phyloP scores from a whole-genome alignment of 768 basidiomycete species.

The Flagelloscypha sp. region DNA sequence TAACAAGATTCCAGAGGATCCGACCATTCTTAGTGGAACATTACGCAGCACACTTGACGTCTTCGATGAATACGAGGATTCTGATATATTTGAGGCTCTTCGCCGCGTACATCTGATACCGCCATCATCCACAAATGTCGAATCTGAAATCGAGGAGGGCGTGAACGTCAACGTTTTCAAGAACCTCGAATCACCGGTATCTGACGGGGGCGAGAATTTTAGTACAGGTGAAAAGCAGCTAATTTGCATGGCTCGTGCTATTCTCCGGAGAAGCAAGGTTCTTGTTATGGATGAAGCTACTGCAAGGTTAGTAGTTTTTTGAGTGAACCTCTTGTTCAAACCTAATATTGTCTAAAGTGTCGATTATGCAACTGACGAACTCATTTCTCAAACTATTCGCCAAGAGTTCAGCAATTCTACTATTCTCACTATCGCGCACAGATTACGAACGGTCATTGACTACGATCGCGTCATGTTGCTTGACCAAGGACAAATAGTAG shows the following conservation, averaged over 20 bases:
- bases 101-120: slow-evolving; percentile 77
- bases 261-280: slow-evolving; percentile 68
- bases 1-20: slow-evolving; percentile 57
- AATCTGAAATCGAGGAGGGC: slow-evolving; percentile 36
- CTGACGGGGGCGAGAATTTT: slow-evolving; percentile 87
- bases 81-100: slow-evolving; percentile 82
- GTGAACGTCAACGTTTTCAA: slow-evolving; percentile 74
- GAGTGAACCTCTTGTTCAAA: too few relatives aligned
- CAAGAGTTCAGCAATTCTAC: slow-evolving; percentile 76
- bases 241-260: slow-evolving; percentile 85
- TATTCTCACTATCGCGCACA: slow-evolving; percentile 77
- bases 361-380: slow-evolving; percentile 83
- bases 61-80: slow-evolving; percentile 79
- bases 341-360: too few relatives aligned
- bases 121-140: slow-evolving; percentile 25
- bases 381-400: slow-evolving; percentile 75
- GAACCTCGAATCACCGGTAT: slow-evolving; percentile 63
- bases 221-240: slow-evolving; percentile 82
- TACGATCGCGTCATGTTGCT: slow-evolving; percentile 62
- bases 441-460: slow-evolving; percentile 72
- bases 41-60: slow-evolving; percentile 77
- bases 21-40: slow-evolving; percentile 78
- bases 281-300: slow-evolving; percentile 32
- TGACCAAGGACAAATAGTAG: slow-evolving; percentile 70
- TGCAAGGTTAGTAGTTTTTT: too few relatives aligned